Evolutionary conservation across 2,329 filamentous ascomycete species (phyloP).

Genomic region (Paracoccidioides lutzii): DNA sequence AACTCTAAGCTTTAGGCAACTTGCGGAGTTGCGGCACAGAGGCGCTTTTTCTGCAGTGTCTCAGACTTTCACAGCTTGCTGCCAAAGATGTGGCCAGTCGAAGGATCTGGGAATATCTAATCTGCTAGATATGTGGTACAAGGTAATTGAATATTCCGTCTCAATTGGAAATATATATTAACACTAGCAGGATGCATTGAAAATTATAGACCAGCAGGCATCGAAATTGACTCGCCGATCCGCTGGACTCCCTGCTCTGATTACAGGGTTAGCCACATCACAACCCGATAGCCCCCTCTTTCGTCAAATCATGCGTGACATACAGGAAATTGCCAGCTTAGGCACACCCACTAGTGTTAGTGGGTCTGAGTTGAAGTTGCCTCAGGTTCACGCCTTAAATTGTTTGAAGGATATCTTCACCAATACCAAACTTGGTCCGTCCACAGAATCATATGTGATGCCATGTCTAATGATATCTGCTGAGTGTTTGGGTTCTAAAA

Average conservation of each 20-base stretch:
- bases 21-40: constrained; percentile 72
- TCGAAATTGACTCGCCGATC: constrained; percentile 77
- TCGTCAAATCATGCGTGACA: constrained; percentile 29
- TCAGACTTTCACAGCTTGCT: constrained; percentile 72
- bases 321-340: constrained; percentile 15
- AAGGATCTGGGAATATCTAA: constrained; percentile 29
- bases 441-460: constrained; percentile 61
- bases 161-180: constrained; percentile 11
- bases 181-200: constrained; percentile 38
- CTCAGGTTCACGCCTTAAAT: constrained; percentile 91
- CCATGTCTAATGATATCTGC: constrained; percentile 67
- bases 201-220: constrained; percentile 59
- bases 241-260: constrained; percentile 76
- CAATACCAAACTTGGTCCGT: constrained; percentile 59
- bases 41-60: constrained; percentile 91
- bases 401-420: constrained; percentile 87
- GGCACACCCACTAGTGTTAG: constrained; percentile 24
- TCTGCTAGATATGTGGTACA: constrained; percentile 58
- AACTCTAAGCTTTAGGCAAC: constrained; percentile 63
- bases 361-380: constrained; percentile 42
- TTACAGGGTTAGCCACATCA: constrained; percentile 60
- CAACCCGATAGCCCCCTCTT: constrained; percentile 42
- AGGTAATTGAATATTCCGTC: constrained; percentile 32
- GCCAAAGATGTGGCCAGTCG: constrained; percentile 49
- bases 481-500: constrained; percentile 60